These are phyloP conservation scores for Syncephalastrum racemosum DNA, from an alignment of 371 early-diverging fungal genomes.

Conservation along the genomic window DNA sequence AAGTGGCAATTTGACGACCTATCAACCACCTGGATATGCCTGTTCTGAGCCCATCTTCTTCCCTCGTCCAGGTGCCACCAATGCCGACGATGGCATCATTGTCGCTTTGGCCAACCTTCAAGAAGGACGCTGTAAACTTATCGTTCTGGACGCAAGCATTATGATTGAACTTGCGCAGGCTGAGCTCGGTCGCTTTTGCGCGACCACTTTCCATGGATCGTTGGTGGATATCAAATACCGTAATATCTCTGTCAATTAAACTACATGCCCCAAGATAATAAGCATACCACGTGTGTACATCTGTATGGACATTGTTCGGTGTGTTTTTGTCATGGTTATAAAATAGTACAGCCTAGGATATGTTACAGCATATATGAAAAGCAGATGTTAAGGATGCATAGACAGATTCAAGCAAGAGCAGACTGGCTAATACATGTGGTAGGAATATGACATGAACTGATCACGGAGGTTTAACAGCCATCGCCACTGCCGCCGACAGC, in stretches of 20 bases:
- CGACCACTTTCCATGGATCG: slow-evolving; percentile 58
- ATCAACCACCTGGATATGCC: slow-evolving; percentile 34
- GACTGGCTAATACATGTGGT: too few relatives aligned
- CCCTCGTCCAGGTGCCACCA: slow-evolving; percentile 34
- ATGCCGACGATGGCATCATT: slow-evolving; percentile 67
- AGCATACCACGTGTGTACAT: too few relatives aligned
- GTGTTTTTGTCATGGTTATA: too few relatives aligned
- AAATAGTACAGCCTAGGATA: too few relatives aligned
- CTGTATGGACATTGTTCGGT: too few relatives aligned
- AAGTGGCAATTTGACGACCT: slow-evolving; percentile 9
- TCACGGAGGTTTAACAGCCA: too few relatives aligned
- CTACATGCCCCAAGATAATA: too few relatives aligned
- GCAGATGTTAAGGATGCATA: too few relatives aligned
- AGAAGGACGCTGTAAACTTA: slow-evolving; percentile 43
- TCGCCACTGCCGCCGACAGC: too few relatives aligned
- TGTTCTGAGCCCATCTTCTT: slow-evolving; percentile 73
- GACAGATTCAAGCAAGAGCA: too few relatives aligned
- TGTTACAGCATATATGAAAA: too few relatives aligned
- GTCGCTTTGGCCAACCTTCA: slow-evolving; percentile 43
- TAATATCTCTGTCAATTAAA: slow-evolving; percentile 28
- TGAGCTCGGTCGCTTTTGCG: slow-evolving; percentile 43
- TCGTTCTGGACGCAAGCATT: slow-evolving; percentile 56
- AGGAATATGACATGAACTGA: too few relatives aligned
- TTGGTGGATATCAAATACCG: slow-evolving; percentile 36
- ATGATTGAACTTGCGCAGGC: slow-evolving; percentile 55